Base-by-base conservation (phyloP, 352 stramenopile species). In the Phytophthora cryptogea region DNA sequence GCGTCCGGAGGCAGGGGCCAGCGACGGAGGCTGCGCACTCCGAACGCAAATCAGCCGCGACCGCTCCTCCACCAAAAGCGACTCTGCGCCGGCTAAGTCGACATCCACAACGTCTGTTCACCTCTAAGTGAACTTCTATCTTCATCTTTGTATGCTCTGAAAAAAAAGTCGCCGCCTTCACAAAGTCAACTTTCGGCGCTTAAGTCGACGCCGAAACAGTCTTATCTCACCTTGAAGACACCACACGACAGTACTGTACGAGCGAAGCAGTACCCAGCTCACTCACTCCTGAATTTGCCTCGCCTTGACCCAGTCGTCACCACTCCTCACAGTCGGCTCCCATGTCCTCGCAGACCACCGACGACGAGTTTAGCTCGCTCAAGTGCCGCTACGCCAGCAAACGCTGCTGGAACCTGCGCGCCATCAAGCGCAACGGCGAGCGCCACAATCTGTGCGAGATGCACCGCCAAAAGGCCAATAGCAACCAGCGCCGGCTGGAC, bases 391-490 rank as follows among this genome's bases (percentile, higher is more conserved):
- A 94, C 64, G 80, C 79, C 41, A 94, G 80, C 71, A 92, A 90
- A 54, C 82, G 83, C 36, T 95, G 86, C 75, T 88, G 76, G 61
- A 92, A 92, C 62, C 56, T 78, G 37, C 86, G 86, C 37, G 86
- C 83, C 45, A 76, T 86, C 46, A 95, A 95, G 57, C 82, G 82
- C 64, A 91, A 95, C 55, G 86, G 86, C 20, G 83, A 90, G 46
- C 74, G 84, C 39, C 86, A 95, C 72, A 91, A 88, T 39, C 71
- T 95, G 62, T 95, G 86, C 65, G 84, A 95, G 60, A 82, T 89
- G 68, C 86, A 95, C 64, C 82, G 86, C 3, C 79, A 88, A 57
- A 87, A 87, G 33, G 86, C 86, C 47, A 95, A 95, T 62, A 80
- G 80, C 52, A 92, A 90, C 62, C 86, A 95, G 63, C 82, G 83